Evolutionary conservation across 306 rosid species (phyloP), one percentile per base, ranked within the genome.

Genomic region (Adenanthera pavonina): DNA sequence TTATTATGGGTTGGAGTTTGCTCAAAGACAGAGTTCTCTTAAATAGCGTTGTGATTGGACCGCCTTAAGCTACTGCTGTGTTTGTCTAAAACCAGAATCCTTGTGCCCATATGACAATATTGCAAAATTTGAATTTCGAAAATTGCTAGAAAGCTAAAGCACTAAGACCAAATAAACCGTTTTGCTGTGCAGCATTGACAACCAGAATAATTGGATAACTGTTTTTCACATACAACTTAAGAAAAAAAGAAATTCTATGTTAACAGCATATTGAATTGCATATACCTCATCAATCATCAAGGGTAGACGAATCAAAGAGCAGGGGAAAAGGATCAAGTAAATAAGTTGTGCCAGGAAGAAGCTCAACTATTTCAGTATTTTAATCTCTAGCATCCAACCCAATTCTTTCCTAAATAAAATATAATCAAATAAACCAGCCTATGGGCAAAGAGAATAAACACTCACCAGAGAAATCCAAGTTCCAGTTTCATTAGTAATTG

Each of bases 91-190:
- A 76, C 75, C 44, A 36, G 33, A 75, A 52, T 69, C 64, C 62
- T n/a, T 69, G 19, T 41, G 47, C 34, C 2, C 47, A 59, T 82
- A 75, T 60, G 41, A 61, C 7, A 19, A 16, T 20, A 67, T 79
- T 68, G 62, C 76, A 71, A 56, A 34, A 69, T 20, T 33, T 49
- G 79, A 11, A 68, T 64, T 40, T 79, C 17, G 51, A 57, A 25
- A 84, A 60, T 33, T 80, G 81, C 3, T 51, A 68, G 73, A 79
- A 82, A 82, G 78, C 38, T 86, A 85, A 60, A 67, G 48, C 76
- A 74, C 54, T 67, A 79, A 25, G 67, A 70, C 34, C 80, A 75
- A 69, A 35, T 43, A 13, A 69, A 81, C 47, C 13, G n/a, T 80
- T 68, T 41, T 16, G 40, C 49, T 64, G 17, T 1, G 2, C 46